Evolutionary conservation across 306 rosid species (phyloP).

Genomic region (Sesbania bispinosa): DNA sequence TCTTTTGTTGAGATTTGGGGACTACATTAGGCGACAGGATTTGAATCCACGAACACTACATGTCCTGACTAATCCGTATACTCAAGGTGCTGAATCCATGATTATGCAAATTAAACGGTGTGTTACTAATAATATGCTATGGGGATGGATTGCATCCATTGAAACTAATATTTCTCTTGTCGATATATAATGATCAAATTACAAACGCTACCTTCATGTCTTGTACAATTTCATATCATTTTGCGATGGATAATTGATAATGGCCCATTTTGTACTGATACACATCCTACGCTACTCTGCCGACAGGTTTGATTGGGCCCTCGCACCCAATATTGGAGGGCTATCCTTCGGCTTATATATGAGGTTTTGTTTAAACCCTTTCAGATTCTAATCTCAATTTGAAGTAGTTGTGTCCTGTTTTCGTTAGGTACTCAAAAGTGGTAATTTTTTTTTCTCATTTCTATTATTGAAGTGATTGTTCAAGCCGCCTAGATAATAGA

Average conservation of each 20-base stretch:
- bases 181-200: conserved; percentile 3
- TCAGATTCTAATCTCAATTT: neutral
- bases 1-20: conserved; percentile 32
- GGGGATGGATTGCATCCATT: neutral
- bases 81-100: neutral
- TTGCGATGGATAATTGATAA: neutral
- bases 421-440: neutral
- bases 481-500: neutral
- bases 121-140: neutral
- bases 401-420: neutral
- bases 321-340: conserved; percentile 6
- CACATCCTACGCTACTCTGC: neutral
- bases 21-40: neutral
- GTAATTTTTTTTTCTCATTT: neutral
- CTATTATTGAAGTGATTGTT: neutral
- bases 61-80: neutral
- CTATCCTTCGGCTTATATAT: neutral
- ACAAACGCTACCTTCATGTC: neutral
- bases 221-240: neutral
- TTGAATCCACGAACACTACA: neutral
- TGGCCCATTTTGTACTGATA: neutral
- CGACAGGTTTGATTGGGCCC: conserved; percentile 33
- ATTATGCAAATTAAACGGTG: neutral
- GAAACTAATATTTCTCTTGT: neutral
- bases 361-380: neutral